These are phyloP conservation scores for Nakazawaea molendinolei DNA, from an alignment of 805 yeast genomes.

Conservation along the genomic window DNA sequence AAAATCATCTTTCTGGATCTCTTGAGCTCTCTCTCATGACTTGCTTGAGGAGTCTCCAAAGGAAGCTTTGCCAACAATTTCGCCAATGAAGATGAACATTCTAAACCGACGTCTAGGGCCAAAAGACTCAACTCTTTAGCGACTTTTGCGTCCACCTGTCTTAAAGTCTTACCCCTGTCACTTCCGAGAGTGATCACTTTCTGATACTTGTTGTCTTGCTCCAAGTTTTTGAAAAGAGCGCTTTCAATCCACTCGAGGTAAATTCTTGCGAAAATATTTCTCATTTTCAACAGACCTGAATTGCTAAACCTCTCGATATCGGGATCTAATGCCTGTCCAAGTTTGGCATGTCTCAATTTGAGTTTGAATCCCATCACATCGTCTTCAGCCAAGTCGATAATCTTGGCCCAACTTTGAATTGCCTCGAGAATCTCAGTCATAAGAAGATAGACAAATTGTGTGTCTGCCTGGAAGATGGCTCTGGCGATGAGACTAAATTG, in stretches of 20 bases:
- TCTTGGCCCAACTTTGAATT: constrained; percentile 18
- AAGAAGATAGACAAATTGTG: background rate
- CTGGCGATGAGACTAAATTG: constrained; percentile 43
- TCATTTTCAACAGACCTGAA: constrained; percentile 10
- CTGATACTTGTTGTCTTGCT: constrained; percentile 19
- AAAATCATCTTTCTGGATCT: constrained; percentile 56
- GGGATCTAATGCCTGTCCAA: constrained; percentile 25
- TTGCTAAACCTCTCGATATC: constrained; percentile 16
- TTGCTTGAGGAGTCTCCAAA: constrained; percentile 52
- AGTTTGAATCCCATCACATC: constrained; percentile 25
- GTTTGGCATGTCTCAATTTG: constrained; percentile 33
- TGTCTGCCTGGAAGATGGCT: constrained; percentile 26
- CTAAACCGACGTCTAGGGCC: constrained; percentile 55
- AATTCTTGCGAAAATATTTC: constrained; percentile 24
- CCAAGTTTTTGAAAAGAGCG: constrained; percentile 22
- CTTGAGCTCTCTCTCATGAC: constrained; percentile 43
- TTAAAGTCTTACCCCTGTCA: background rate
- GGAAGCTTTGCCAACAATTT: constrained; percentile 48
- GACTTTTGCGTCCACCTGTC: constrained; percentile 10
- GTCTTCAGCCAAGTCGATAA: constrained; percentile 24
- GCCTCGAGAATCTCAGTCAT: constrained; percentile 9
- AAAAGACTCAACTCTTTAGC: constrained; percentile 39
- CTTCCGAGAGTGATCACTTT: constrained; percentile 17
- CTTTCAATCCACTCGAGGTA: constrained; percentile 28
- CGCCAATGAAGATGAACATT: constrained; percentile 53